Percentiles rank a stretch among this genome's conserved stretches.
These are phyloP conservation scores for Heteromeles arbutifolia DNA, from an alignment of 306 rosid species.

Conservation along the genomic window DNA sequence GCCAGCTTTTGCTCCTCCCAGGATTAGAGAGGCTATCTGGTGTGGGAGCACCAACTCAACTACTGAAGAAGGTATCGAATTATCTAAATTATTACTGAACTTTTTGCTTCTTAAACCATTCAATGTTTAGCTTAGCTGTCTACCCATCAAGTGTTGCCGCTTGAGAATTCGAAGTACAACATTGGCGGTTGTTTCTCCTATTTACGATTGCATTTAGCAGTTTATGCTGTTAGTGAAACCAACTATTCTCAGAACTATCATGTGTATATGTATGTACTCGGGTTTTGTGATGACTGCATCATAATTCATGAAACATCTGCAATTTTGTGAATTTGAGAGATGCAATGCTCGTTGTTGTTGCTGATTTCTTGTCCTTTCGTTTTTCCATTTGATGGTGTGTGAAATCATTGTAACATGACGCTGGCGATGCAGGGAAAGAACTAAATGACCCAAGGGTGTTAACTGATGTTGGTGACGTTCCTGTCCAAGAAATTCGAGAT, in stretches of 20 bases:
- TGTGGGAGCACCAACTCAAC: conserved; percentile 92
- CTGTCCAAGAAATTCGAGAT: conserved; percentile 93
- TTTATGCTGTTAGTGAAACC: not conserved
- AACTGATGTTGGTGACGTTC: conserved; percentile 93
- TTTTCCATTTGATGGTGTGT: conserved; percentile 1
- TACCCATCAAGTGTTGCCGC: not conserved
- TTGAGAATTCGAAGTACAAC: not conserved
- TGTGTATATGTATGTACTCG: not conserved
- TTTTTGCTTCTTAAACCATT: not conserved
- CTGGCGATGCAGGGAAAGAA: conserved; percentile 58
- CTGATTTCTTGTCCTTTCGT: not conserved
- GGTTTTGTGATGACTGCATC: not conserved
- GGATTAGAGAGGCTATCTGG: conserved; percentile 96
- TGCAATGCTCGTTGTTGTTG: not conserved
- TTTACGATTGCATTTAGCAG: not conserved
- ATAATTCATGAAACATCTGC: not conserved
- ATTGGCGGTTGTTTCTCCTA: not conserved
- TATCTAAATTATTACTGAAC: not conserved
- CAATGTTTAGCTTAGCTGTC: not conserved
- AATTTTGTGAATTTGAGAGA: not conserved
- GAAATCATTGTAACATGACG: conserved; percentile 8
- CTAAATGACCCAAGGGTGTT: conserved; percentile 75
- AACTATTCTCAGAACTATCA: not conserved
- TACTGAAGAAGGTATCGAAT: conserved; percentile 74
- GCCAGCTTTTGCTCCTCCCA: conserved; percentile 97